phyloP scores from a whole-genome alignment of 371 early-diverging fungal species.

The Mucor mucedo region DNA sequence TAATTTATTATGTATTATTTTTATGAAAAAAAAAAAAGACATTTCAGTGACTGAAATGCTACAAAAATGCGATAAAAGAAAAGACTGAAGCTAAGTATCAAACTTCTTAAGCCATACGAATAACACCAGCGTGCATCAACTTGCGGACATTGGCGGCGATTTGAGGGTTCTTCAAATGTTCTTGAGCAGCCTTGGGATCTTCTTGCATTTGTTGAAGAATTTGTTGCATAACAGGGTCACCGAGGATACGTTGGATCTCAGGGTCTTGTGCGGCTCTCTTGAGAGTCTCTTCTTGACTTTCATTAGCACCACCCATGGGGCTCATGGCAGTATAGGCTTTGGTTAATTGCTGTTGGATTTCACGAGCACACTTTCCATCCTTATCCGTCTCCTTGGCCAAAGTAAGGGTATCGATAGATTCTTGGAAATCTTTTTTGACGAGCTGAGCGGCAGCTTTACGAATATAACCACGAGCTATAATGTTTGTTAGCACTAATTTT shows the following conservation, averaged over 20 bases:
- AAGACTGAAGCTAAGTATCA: background rate
- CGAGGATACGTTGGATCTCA: constrained; percentile 87
- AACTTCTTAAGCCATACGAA: constrained; percentile 62
- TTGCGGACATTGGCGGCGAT: constrained; percentile 95
- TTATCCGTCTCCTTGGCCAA: constrained; percentile 79
- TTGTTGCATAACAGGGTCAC: constrained; percentile 95
- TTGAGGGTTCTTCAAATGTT: constrained; percentile 90
- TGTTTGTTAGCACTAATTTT: background rate
- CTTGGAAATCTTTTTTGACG: constrained; percentile 86
- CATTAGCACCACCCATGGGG: constrained; percentile 54
- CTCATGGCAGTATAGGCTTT: constrained; percentile 84
- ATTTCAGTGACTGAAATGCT: constrained; percentile 2
- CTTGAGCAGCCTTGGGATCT: constrained; percentile 91
- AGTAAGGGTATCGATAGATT: constrained; percentile 84
- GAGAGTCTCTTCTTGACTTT: constrained; percentile 81
- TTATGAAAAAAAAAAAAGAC: background rate
- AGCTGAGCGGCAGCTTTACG: constrained; percentile 95
- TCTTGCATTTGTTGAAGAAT: constrained; percentile 97
- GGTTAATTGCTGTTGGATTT: constrained; percentile 80
- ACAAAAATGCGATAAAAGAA: background rate
- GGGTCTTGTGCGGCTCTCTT: constrained; percentile 91
- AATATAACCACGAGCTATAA: constrained; percentile 88
- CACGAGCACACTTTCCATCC: constrained; percentile 82
- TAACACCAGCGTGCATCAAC: constrained; percentile 89
- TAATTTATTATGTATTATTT: constrained; percentile 3